Evolutionary conservation across 2,329 filamentous ascomycete species (phyloP), one percentile per base, ranked within the genome.

Genomic region (Colletotrichum echinochloae): DNA sequence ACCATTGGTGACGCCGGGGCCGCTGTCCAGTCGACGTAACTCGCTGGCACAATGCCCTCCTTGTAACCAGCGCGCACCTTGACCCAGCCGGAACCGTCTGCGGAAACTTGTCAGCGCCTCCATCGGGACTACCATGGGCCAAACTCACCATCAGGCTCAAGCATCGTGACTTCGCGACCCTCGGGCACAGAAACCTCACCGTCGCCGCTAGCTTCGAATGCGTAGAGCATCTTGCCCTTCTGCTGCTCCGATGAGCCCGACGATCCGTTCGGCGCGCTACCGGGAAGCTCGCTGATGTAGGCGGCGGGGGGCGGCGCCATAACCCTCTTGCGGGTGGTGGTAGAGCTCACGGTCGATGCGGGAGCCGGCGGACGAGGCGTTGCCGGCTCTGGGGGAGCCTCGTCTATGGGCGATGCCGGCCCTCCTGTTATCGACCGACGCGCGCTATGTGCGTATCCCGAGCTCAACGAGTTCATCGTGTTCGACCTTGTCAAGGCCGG

Each of bases 71-170:
- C 87, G 61, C 92, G 91, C 70, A 99, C 90, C 79, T 92, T 95
- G 75, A 94, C 88, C 96, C 96, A 99, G 51, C 96, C 96, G 49
- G 92, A 91, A 70, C 95, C 95, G 81, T 97, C 95, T 97, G 75
- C 30, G 12, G 3, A 30, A 18, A 23, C 4, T 48, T 65, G 54
- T 71, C 59, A 73, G 51, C 39, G 26, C 6, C 12, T 26, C 4
- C 20, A 37, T 14, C 23, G 26, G 51, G 41, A 7, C 3, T 20
- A 8, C 7, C 7, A 18, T 20, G 44, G 52, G 23, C 33, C 39
- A 3, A 26, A 39, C 90, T 84, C 88, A 97, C 94, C 94, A 82
- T 99, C 97, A 23, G 93, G 89, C 78, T 98, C 95, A 5, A 98
- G 76, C 54, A 98, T 87, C 0, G 84, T 83, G 37, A 99, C 87